Evolutionary conservation across 2,329 filamentous ascomycete species (phyloP).

Genomic region (Botryosphaeria dothidea): DNA sequence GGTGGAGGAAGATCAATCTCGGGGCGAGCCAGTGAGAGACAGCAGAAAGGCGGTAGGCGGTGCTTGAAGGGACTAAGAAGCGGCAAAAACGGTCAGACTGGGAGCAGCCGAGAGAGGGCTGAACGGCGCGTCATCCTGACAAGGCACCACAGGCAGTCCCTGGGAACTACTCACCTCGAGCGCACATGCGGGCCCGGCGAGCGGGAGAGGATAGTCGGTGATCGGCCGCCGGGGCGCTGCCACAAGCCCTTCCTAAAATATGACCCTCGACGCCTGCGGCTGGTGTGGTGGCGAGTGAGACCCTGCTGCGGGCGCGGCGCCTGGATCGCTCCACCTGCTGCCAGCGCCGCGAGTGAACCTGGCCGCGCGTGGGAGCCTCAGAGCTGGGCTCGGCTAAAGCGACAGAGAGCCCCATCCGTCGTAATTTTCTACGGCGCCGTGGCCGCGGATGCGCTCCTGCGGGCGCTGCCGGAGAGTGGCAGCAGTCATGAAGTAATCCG

Average conservation of each 20-base stretch:
- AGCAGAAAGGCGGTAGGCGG: constrained; percentile 6
- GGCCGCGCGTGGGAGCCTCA: constrained; percentile 3
- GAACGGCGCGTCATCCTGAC: constrained; percentile 12
- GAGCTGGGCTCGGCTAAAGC: constrained; percentile 2
- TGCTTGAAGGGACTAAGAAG: constrained; percentile 10
- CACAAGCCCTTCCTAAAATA: constrained; percentile 15
- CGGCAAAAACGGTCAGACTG: constrained; percentile 18
- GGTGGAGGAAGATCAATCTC: constrained; percentile 35
- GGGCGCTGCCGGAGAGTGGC: constrained; percentile 2
- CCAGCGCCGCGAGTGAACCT: neutral
- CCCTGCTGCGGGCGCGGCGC: neutral
- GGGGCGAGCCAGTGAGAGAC: constrained; percentile 5
- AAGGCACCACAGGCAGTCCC: neutral
- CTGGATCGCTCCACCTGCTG: neutral
- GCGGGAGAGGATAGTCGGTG: constrained; percentile 2
- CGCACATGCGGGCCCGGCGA: neutral
- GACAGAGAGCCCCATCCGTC: neutral
- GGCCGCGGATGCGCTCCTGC: neutral
- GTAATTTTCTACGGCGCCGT: constrained; percentile 1
- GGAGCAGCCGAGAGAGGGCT: constrained; percentile 15
- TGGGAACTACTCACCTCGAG: neutral
- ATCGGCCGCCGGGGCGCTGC: constrained; percentile 14
- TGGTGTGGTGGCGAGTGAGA: constrained; percentile 16
- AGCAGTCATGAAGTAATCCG: constrained; percentile 1
- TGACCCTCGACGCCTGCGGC: constrained; percentile 7